Evolutionary conservation across 768 basidiomycete species (phyloP).

Genomic region (Antrodiella citrinella): DNA sequence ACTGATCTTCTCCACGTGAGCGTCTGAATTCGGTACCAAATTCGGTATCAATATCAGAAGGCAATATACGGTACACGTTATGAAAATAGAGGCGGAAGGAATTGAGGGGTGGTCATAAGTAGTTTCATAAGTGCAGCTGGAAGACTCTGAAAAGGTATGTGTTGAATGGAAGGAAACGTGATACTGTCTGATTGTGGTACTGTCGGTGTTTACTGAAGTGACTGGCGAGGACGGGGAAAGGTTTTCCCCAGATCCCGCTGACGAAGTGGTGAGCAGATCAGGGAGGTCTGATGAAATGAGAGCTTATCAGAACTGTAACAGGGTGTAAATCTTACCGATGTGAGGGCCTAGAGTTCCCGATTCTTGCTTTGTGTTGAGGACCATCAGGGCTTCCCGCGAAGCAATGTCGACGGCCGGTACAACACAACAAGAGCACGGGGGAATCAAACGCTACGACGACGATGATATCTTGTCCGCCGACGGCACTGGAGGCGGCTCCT

Average conservation of each 20-base stretch:
- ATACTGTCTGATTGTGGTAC: neutral
- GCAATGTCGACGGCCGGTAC: neutral
- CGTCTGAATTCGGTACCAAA: no score
- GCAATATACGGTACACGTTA: neutral
- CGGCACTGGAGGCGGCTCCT: constrained; percentile 44
- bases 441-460: constrained; percentile 5
- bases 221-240: neutral
- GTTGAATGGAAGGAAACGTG: neutral
- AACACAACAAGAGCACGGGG: neutral
- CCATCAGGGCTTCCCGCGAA: neutral
- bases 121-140: no score
- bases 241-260: neutral
- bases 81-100: no score
- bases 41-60: neutral
- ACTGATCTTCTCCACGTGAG: neutral
- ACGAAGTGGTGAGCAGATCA: neutral
- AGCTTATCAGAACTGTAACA: neutral
- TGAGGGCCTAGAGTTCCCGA: neutral
- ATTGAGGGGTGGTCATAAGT: no score
- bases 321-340: neutral
- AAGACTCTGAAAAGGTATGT: neutral
- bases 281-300: neutral
- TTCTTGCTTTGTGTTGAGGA: neutral
- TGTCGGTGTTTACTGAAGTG: neutral
- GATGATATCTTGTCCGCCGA: constrained; percentile 9